phyloP scores from a whole-genome alignment of 352 stramenopile species.

The Globisporangium acanthophoron region DNA sequence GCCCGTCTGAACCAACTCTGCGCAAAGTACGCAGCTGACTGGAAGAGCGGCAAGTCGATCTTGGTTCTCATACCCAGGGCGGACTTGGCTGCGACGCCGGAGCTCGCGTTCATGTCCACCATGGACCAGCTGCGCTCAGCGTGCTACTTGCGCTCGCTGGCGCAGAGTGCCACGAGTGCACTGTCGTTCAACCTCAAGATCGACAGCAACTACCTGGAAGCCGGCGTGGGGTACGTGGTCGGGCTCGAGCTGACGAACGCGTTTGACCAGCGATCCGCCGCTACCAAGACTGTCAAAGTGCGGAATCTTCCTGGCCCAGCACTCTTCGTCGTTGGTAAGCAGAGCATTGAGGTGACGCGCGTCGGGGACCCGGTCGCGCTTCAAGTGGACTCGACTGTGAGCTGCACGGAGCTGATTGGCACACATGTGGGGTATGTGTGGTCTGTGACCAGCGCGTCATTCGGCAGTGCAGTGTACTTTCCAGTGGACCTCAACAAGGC shows the following conservation, averaged over 20 bases:
- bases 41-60: slow-evolving; percentile 26
- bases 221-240: slow-evolving; percentile 33
- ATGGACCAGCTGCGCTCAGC: slow-evolving; percentile 40
- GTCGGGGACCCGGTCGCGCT: slow-evolving; percentile 30
- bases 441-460: slow-evolving; percentile 24
- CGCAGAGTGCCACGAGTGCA: slow-evolving; percentile 17
- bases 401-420: slow-evolving; percentile 31
- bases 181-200: slow-evolving; percentile 26
- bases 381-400: slow-evolving; percentile 39
- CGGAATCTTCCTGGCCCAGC: slow-evolving; percentile 34
- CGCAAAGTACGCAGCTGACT: slow-evolving; percentile 41
- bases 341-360: slow-evolving; percentile 25
- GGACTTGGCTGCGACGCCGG: slow-evolving; percentile 20
- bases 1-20: slow-evolving; percentile 29
- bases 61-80: slow-evolving; percentile 18
- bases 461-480: slow-evolving; percentile 4
- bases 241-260: slow-evolving; percentile 55
- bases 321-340: slow-evolving; percentile 46
- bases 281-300: slow-evolving; percentile 28
- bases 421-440: slow-evolving; percentile 40
- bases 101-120: slow-evolving; percentile 24
- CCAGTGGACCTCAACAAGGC: slow-evolving; percentile 32
- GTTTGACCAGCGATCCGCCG: slow-evolving; percentile 28
- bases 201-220: slow-evolving; percentile 37
- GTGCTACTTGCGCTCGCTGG: slow-evolving; percentile 45